A percentile compares a stretch with the other conserved stretches of the same genome.
These are phyloP conservation scores for Candida vaughaniae DNA, from an alignment of 805 yeast species.

Conservation along the genomic window DNA sequence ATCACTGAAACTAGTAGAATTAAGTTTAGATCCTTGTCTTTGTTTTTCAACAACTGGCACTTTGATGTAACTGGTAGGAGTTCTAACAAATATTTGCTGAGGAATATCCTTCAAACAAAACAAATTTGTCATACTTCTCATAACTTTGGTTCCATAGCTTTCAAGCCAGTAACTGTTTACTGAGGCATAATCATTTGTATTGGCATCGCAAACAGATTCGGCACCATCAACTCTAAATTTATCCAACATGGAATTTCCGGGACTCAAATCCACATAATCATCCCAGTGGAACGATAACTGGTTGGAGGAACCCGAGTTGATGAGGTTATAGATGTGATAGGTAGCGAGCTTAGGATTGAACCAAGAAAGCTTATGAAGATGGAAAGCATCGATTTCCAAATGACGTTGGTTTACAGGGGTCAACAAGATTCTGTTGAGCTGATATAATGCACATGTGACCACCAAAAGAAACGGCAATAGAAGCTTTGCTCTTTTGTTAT, in stretches of 20 bases:
- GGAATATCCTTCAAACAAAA: slow-evolving; percentile 33
- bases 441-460: slow-evolving; percentile 8
- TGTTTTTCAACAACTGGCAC: slow-evolving; percentile 28
- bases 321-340: slow-evolving; percentile 12
- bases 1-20: not conserved
- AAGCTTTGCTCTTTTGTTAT: slow-evolving; percentile 19
- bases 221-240: slow-evolving; percentile 15
- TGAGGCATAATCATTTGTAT: slow-evolving; percentile 19
- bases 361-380: slow-evolving; percentile 19
- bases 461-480: slow-evolving; percentile 13
- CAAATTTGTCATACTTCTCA: slow-evolving; percentile 33
- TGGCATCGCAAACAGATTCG: slow-evolving; percentile 25
- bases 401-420: slow-evolving; percentile 20
- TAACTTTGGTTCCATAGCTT: slow-evolving; percentile 29
- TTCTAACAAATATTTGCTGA: slow-evolving; percentile 20
- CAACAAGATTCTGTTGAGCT: slow-evolving; percentile 13
- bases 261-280: slow-evolving; percentile 34
- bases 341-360: slow-evolving; percentile 27
- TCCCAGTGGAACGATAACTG: slow-evolving; percentile 35
- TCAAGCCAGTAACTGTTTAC: slow-evolving; percentile 37
- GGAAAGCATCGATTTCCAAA: slow-evolving; percentile 22
- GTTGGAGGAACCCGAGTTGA: not conserved
- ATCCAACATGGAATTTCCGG: slow-evolving; percentile 21
- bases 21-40: slow-evolving; percentile 17
- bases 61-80: slow-evolving; percentile 23